A percentile compares a stretch with the other conserved stretches of the same genome.
Conservation (phyloP, 768 basidiomycete genomes). For the Boletus bicolor region DNA sequence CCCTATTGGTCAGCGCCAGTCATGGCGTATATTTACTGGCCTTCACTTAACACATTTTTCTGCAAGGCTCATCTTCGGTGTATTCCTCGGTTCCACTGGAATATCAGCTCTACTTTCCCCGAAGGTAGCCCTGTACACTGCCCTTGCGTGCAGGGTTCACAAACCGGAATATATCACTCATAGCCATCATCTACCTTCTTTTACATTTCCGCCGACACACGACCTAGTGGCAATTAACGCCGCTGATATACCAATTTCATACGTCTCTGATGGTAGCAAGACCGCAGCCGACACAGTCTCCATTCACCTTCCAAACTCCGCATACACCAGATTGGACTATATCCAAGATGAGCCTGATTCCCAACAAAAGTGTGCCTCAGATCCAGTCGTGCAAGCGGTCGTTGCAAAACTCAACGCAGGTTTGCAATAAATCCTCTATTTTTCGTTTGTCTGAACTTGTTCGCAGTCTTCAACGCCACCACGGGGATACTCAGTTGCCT, state of each 20-base stretch:
- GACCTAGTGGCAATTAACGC: background rate
- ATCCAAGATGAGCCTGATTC: background rate
- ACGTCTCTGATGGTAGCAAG: background rate
- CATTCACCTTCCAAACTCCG: slow-evolving; percentile 2
- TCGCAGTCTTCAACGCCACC: slow-evolving; percentile 55
- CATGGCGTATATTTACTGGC: background rate
- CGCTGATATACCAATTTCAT: background rate
- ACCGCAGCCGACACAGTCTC: background rate
- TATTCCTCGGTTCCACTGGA: slow-evolving; percentile 56
- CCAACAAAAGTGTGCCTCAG: slow-evolving; percentile 49
- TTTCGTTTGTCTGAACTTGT: slow-evolving; percentile 1
- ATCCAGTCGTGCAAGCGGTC: slow-evolving; percentile 71
- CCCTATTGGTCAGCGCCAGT: slow-evolving; percentile 57
- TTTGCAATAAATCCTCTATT: slow-evolving; percentile 28
- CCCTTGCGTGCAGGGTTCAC: slow-evolving; percentile 65
- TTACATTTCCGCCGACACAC: background rate
- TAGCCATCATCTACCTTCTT: background rate
- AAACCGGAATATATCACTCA: slow-evolving; percentile 49
- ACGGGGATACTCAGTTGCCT: slow-evolving; percentile 74
- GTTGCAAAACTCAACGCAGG: slow-evolving; percentile 65
- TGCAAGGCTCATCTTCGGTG: slow-evolving; percentile 53
- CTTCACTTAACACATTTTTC: background rate
- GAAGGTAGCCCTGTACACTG: slow-evolving; percentile 70
- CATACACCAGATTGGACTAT: background rate
- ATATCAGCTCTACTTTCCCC: slow-evolving; percentile 61